A percentile compares a stretch with the other conserved stretches of the same genome.
phyloP scores from a whole-genome alignment of 306 rosid genomes.

The Rosa multiflora region DNA sequence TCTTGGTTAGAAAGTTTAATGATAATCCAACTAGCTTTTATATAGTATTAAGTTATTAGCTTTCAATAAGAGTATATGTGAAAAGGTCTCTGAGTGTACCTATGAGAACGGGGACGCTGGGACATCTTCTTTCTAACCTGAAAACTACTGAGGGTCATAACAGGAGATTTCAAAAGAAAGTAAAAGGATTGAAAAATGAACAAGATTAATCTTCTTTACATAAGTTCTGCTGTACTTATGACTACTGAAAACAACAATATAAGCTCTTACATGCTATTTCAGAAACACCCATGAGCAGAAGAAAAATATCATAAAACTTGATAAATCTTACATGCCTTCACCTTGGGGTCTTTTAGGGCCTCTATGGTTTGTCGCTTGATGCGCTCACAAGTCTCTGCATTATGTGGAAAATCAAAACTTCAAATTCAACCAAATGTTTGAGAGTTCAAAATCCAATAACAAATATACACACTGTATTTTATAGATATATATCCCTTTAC shows the following conservation, averaged over 20 bases:
- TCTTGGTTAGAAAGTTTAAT: not conserved
- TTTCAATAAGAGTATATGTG: not conserved
- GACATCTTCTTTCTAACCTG: conserved; percentile 86
- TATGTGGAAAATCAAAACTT: conserved; percentile 15
- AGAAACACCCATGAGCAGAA: not conserved
- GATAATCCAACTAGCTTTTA: not conserved
- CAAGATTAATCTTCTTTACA: not conserved
- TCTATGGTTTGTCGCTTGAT: conserved; percentile 72
- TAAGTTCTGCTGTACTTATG: conserved; percentile 9
- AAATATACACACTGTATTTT: not conserved
- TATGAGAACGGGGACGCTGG: conserved; percentile 58
- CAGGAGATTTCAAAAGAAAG: conserved; percentile 1
- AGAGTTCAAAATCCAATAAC: conserved; percentile 13
- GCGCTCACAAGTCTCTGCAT: conserved; percentile 68
- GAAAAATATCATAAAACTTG: conserved; percentile 34
- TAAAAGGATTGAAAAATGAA: not conserved
- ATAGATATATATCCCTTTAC: conserved; percentile 32
- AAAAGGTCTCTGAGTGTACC: conserved; percentile 39
- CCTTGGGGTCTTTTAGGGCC: conserved; percentile 90
- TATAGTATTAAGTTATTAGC: not conserved
- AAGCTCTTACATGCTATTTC: not conserved
- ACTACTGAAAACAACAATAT: not conserved
- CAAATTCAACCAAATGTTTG: conserved; percentile 21
- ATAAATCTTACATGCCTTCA: conserved; percentile 73
- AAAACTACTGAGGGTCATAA: conserved; percentile 24